Conservation (phyloP, 176 grass and related monocot genomes). For the Eleusine indica region DNA sequence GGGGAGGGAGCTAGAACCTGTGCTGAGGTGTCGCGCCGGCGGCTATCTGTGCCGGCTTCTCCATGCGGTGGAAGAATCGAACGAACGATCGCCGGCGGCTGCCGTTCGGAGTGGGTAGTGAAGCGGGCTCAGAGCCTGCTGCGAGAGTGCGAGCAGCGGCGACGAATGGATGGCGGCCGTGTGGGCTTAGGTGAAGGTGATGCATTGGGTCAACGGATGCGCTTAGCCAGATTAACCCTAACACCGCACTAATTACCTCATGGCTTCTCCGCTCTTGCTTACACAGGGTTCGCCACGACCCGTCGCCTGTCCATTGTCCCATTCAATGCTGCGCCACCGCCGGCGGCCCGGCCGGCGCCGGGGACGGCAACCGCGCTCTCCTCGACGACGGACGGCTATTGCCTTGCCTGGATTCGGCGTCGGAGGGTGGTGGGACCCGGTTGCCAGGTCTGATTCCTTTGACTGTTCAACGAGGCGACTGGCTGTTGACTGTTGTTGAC, state of each 20-base stretch:
- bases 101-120: not conserved
- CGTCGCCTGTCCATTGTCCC: not conserved
- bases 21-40: not conserved
- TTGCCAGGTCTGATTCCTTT: not conserved
- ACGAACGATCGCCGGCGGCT: not conserved
- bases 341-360: too few species aligned
- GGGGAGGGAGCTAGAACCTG: not conserved
- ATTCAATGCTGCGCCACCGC: not conserved
- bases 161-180: not conserved
- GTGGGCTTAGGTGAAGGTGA: not conserved
- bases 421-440: too few species aligned
- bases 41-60: not conserved
- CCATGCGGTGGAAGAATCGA: constrained; percentile 20
- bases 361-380: too few species aligned
- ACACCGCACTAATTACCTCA: not conserved
- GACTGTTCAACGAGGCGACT: not conserved
- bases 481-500: too few species aligned
- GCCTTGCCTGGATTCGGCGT: not conserved
- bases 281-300: not conserved
- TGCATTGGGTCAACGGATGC: not conserved
- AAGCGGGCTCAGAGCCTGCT: too few species aligned
- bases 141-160: not conserved
- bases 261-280: not conserved
- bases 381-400: too few species aligned
- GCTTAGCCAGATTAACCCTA: not conserved